Evolutionary conservation across 257 asterid genomes (phyloP).

Genomic region (Petunia axillaris): DNA sequence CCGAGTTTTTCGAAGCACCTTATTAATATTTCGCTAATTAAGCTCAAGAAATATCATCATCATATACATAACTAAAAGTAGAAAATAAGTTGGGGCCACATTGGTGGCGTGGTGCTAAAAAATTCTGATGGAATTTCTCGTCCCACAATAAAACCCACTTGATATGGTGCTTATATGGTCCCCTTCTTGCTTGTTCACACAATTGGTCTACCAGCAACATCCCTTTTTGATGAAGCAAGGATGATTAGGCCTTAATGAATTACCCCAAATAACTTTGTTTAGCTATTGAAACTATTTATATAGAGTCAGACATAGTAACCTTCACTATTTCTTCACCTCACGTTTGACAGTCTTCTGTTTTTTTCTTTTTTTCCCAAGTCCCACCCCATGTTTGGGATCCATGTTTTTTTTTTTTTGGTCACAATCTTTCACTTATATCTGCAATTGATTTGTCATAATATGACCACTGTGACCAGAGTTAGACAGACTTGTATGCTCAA

Average conservation of each 20-base stretch:
- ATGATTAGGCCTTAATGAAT: not conserved
- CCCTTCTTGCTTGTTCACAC: not conserved
- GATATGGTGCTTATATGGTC: not conserved
- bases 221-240: not conserved
- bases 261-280: not conserved
- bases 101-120: not conserved
- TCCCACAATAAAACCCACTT: not conserved
- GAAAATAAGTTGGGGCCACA: constrained; percentile 44
- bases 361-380: not conserved
- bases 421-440: not conserved
- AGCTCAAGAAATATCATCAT: not conserved
- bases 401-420: too few species aligned
- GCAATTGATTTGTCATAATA: not conserved
- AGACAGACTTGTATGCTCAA: too few species aligned
- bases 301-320: too few species aligned
- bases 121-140: not conserved
- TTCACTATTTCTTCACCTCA: not conserved
- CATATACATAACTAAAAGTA: constrained; percentile 33
- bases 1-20: too few species aligned
- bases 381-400: not conserved
- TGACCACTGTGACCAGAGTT: not conserved
- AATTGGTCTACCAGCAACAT: not conserved
- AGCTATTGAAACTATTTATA: not conserved
- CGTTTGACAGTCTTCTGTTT: not conserved
- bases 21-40: too few species aligned